A percentile compares a stretch with the other conserved stretches of the same genome.
Conservation (phyloP, 805 yeast genomes). For the Wickerhamomyces ciferrii region DNA sequence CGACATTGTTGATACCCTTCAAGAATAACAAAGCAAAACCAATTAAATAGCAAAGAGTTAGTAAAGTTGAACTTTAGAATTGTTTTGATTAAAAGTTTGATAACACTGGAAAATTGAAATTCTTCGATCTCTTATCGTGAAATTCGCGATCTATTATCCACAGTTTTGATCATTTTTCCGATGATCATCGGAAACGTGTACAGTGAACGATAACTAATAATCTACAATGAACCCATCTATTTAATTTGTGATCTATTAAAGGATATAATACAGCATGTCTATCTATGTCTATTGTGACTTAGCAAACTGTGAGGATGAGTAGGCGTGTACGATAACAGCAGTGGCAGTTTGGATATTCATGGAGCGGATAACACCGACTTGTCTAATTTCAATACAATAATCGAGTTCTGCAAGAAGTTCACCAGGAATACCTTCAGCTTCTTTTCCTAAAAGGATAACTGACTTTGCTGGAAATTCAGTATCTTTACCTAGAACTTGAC, state of each 20-base stretch:
- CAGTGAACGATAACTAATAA: no score
- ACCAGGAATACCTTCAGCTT: slow-evolving; percentile 90
- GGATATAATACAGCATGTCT: no score
- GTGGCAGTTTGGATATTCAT: slow-evolving; percentile 98
- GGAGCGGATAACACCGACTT: slow-evolving; percentile 85
- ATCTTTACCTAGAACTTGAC: slow-evolving; percentile 60
- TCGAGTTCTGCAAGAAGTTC: slow-evolving; percentile 77
- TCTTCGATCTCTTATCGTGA: background rate
- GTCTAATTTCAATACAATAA: slow-evolving; percentile 85
- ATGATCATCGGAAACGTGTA: background rate
- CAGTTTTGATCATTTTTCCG: no score
- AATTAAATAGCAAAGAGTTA: no score
- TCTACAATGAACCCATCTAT: no score
- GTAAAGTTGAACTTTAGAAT: no score
- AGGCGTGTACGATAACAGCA: slow-evolving; percentile 90
- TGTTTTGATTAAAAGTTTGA: background rate
- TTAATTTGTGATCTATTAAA: no score
- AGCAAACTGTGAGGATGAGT: slow-evolving; percentile 35
- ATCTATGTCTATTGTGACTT: background rate
- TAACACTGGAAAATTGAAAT: background rate
- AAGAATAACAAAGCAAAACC: background rate
- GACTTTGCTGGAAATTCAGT: slow-evolving; percentile 77
- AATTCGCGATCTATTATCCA: background rate
- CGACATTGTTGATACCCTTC: background rate
- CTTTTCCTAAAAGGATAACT: slow-evolving; percentile 75